A percentile compares a stretch with the other conserved stretches of the same genome.
Evolutionary conservation across 1,284 basidiomycete genomes (phyloP).

Genomic region (Ceratobasidium sp.): DNA sequence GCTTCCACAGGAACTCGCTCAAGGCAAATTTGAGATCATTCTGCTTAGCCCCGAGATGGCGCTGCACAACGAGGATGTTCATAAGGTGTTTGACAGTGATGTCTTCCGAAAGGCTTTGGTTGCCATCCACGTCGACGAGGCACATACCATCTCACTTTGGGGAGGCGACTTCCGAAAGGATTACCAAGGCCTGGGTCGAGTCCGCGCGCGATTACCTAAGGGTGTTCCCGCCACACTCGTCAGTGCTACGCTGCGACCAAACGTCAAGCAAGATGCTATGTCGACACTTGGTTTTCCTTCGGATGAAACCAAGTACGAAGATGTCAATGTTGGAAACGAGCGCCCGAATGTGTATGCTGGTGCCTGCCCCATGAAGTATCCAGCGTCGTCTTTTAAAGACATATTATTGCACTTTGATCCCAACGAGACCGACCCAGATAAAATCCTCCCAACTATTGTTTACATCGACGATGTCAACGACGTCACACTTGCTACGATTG

Average conservation of each 20-base stretch:
- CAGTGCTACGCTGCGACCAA: slow-evolving; percentile 9
- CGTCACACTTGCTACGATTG: slow-evolving; percentile 1
- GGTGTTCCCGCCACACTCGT: slow-evolving; percentile 7
- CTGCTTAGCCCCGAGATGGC: slow-evolving; percentile 28
- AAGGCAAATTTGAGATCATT: slow-evolving; percentile 5
- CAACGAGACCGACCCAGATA: not conserved
- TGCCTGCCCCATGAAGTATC: not conserved
- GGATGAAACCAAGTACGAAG: not conserved
- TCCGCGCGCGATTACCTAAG: slow-evolving; percentile 14
- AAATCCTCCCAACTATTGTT: not conserved
- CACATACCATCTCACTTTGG: slow-evolving; percentile 18
- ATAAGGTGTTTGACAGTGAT: slow-evolving; percentile 7
- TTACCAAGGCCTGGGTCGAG: slow-evolving; percentile 13
- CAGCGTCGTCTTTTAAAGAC: not conserved
- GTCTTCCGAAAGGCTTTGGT: slow-evolving; percentile 16
- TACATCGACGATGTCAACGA: slow-evolving; percentile 23
- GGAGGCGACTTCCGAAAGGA: slow-evolving; percentile 20
- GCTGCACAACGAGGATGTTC: not conserved
- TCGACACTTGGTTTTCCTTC: slow-evolving; percentile 14
- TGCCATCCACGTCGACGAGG: slow-evolving; percentile 11
- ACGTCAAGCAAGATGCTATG: slow-evolving; percentile 19
- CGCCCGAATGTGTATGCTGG: slow-evolving; percentile 8
- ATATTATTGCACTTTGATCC: not conserved
- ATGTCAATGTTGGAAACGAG: slow-evolving; percentile 27
- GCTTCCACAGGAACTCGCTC: not conserved